A percentile compares a stretch with the other conserved stretches of the same genome.
Evolutionary conservation across 169 alveolate species (phyloP).

Genomic region (Plasmodium cynomolgi): DNA sequence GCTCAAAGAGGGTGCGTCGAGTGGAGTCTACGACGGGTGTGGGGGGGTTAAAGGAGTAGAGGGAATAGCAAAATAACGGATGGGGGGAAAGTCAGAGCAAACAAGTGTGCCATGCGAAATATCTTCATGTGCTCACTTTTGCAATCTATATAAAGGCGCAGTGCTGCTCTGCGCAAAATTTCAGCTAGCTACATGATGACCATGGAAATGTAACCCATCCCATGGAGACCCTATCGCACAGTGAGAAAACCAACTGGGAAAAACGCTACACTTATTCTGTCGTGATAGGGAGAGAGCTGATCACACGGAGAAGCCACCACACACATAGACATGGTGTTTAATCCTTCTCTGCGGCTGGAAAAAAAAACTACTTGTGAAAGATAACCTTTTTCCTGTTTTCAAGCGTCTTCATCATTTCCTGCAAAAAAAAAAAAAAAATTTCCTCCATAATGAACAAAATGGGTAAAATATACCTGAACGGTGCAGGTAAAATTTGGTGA

Average conservation of each 20-base stretch:
- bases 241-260: neutral
- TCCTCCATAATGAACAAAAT: neutral
- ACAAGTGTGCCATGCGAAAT: neutral
- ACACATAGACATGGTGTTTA: neutral
- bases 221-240: neutral
- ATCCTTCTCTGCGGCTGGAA: neutral
- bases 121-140: neutral
- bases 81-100: neutral
- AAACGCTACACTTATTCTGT: neutral
- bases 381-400: slow-evolving; percentile 46
- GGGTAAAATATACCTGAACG: neutral
- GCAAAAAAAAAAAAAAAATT: slow-evolving; percentile 18
- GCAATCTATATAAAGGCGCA: neutral
- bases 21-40: neutral
- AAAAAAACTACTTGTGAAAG: slow-evolving; percentile 11
- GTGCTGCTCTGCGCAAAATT: neutral
- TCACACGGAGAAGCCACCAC: neutral
- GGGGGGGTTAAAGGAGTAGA: neutral
- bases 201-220: neutral
- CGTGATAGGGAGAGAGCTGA: neutral
- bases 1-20: neutral
- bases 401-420: slow-evolving; percentile 63
- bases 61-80: neutral
- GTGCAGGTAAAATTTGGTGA: neutral
- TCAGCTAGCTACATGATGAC: neutral